Evolutionary conservation across 139 green algal genomes (phyloP), one percentile per base, ranked within the genome.

Genomic region (Closterium sp.): DNA sequence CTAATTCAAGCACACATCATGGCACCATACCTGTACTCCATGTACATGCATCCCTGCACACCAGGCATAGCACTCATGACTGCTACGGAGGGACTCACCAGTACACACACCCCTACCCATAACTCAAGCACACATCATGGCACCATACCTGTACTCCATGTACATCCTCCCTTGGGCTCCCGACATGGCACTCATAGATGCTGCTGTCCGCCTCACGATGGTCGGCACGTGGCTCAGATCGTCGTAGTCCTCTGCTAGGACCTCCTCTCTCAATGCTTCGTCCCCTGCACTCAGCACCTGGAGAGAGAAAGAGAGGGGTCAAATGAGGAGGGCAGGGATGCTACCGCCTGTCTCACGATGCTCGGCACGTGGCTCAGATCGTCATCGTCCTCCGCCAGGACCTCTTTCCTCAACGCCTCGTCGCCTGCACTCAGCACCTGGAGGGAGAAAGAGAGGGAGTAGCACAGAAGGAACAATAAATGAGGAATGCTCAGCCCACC

Each of bases 121-220:
- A 12, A 10, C 1, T 66, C 38, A 8, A 66, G 1, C 12, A 23
- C 9, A 66, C 38, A 16, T 66, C 9, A 9, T 66, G 3, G 38
- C 19, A 66, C 1, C 3, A 23, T 10, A 93, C 38, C 89, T 86
- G 84, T 95, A 98, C 93, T 98, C 96, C 93, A 97, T 90, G 93
- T 98, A 97, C 1, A 91, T 93, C 85, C 96, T 93, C 33, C 97
- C 97, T 2, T 91, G 64, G 0, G 94, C 97, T n/a, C 97, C 97
- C 4, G 96, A 97, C n/a, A 98, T 94, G n/a, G 92, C 91, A 30
- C 94, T 91, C 90, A 98, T 96, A 87, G 92, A 95, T 83, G 95
- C 96, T n/a, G 90, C 88, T 23, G 91, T 95, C 5, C 36, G 81
- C 34, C 92, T 33, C 83, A 90, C 90, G 3, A 34, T 87, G 89